Conservation (phyloP, 2,329 filamentous ascomycete species). For the Monilinia laxa region DNA sequence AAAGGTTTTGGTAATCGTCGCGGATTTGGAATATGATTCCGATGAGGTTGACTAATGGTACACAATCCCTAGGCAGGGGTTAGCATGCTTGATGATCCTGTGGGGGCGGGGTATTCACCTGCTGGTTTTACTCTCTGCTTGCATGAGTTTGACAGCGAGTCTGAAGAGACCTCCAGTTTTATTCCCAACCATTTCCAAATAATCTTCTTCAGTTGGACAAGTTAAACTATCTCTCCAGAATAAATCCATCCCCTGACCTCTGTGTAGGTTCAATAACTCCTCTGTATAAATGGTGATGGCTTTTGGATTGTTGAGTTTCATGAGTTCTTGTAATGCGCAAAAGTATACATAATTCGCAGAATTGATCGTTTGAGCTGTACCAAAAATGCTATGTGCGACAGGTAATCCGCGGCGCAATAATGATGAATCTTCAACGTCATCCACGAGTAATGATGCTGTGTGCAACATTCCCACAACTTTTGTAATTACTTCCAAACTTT, state of each 20-base stretch:
- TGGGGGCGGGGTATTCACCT: constrained; percentile 40
- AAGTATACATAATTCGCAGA: constrained; percentile 90
- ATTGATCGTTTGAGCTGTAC: constrained; percentile 85
- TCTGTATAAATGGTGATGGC: constrained; percentile 74
- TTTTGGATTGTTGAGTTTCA: constrained; percentile 65
- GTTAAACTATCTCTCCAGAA: constrained; percentile 86
- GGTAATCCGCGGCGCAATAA: constrained; percentile 74
- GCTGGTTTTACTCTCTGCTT: constrained; percentile 60
- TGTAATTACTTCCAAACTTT: constrained; percentile 71
- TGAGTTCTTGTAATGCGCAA: constrained; percentile 70
- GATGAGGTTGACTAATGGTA: constrained; percentile 80
- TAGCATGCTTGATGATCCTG: constrained; percentile 10
- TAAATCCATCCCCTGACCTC: constrained; percentile 87
- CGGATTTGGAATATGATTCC: constrained; percentile 88
- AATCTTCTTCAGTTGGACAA: constrained; percentile 83
- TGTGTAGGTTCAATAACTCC: constrained; percentile 79
- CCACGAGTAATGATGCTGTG: constrained; percentile 77
- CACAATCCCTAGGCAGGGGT: constrained; percentile 57
- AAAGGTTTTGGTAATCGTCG: constrained; percentile 91
- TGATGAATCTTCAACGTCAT: constrained; percentile 85
- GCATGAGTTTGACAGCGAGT: constrained; percentile 83
- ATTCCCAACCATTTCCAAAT: constrained; percentile 91
- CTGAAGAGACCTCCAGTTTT: constrained; percentile 88
- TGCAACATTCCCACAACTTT: constrained; percentile 82
- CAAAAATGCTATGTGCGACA: constrained; percentile 82